Percentiles rank a stretch among this genome's conserved stretches.
Evolutionary conservation across 768 basidiomycete genomes (phyloP).

Genomic region (Rhodotorula taiwanensis): DNA sequence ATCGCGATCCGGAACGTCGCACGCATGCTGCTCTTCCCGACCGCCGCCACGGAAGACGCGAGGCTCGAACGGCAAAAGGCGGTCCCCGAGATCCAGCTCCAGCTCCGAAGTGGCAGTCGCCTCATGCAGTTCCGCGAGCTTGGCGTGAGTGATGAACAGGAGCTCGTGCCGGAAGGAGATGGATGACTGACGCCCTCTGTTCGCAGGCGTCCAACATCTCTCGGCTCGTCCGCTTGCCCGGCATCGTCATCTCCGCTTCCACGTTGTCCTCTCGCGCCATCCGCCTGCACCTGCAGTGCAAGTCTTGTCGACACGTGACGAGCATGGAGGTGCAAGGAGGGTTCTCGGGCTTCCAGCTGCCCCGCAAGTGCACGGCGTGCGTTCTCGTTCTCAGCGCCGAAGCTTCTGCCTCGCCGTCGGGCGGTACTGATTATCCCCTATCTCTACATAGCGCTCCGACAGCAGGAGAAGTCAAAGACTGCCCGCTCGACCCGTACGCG

Average conservation of each 20-base stretch:
- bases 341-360: constrained; percentile 52
- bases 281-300: constrained; percentile 84
- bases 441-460: constrained; percentile 50
- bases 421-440: not conserved
- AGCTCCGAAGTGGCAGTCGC: constrained; percentile 80
- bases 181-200: not conserved
- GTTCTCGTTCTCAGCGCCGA: constrained; percentile 33
- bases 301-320: constrained; percentile 74
- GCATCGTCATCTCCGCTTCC: constrained; percentile 95
- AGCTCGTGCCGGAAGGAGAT: too few relatives aligned
- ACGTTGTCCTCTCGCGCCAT: constrained; percentile 88
- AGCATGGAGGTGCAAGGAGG: constrained; percentile 53
- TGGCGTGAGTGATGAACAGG: constrained; percentile 51
- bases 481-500: constrained; percentile 89
- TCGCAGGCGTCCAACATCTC: constrained; percentile 73
- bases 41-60: constrained; percentile 43
- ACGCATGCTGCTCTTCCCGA: constrained; percentile 71
- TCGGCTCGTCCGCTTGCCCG: constrained; percentile 90
- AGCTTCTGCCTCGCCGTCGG: not conserved
- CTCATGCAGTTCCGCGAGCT: constrained; percentile 89
- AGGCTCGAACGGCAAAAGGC: constrained; percentile 36
- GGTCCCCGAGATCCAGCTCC: constrained; percentile 74
- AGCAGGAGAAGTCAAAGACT: constrained; percentile 84
- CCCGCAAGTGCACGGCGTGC: constrained; percentile 73
- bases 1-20: constrained; percentile 80